phyloP scores from a whole-genome alignment of 148 eudicot species.

The Tetragonia tetragonoides region DNA sequence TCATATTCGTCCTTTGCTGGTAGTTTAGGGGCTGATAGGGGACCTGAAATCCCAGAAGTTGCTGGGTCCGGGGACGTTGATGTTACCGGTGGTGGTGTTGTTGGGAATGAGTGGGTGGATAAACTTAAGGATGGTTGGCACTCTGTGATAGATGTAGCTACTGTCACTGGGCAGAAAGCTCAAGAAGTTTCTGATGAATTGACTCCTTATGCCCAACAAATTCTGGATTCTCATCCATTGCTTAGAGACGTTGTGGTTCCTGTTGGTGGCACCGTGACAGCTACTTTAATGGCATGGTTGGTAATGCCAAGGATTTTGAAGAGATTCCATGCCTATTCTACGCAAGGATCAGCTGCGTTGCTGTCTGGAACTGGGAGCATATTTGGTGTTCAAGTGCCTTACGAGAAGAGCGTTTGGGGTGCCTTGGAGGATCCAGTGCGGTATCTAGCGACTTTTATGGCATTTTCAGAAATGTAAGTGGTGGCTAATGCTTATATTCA shows the following conservation, averaged over 20 bases:
- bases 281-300: slow-evolving; percentile 72
- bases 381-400: slow-evolving; percentile 67
- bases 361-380: slow-evolving; percentile 48
- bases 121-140: slow-evolving; percentile 61
- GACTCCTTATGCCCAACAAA: slow-evolving; percentile 57
- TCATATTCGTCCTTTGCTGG: slow-evolving; percentile 50
- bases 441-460: slow-evolving; percentile 67
- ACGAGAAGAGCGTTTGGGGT: slow-evolving; percentile 92
- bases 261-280: slow-evolving; percentile 62
- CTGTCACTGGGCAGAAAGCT: slow-evolving; percentile 50
- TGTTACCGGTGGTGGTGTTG: slow-evolving; percentile 35
- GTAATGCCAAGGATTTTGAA: slow-evolving; percentile 77
- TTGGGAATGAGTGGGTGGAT: slow-evolving; percentile 59
- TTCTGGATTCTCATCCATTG: slow-evolving; percentile 75
- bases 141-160: slow-evolving; percentile 49
- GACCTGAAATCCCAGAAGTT: slow-evolving; percentile 33
- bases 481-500: slow-evolving; percentile 6
- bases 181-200: slow-evolving; percentile 59
- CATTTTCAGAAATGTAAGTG: slow-evolving; percentile 69
- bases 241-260: slow-evolving; percentile 82
- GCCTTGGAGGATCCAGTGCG: slow-evolving; percentile 84
- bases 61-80: slow-evolving; percentile 37
- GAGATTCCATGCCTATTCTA: slow-evolving; percentile 67
- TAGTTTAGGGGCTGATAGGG: slow-evolving; percentile 45
- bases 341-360: slow-evolving; percentile 61